Conservation (phyloP, 306 rosid genomes). For the Gillenia trifoliata region DNA sequence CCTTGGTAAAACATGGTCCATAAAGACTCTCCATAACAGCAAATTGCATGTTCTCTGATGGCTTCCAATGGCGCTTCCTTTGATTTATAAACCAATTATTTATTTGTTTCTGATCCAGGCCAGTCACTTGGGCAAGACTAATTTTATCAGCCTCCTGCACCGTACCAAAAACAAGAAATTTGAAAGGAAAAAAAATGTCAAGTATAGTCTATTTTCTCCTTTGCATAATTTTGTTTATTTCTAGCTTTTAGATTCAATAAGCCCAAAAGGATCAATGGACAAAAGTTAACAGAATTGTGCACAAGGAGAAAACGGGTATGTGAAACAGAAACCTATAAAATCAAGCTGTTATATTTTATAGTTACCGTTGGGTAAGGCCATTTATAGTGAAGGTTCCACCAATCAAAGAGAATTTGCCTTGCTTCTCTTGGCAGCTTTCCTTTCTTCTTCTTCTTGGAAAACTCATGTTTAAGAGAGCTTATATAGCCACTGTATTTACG, state of each 20-base stretch:
- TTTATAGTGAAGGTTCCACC: constrained; percentile 74
- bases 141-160: constrained; percentile 65
- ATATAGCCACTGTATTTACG: constrained; percentile 60
- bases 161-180: not conserved
- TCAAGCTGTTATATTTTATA: not conserved
- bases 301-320: not conserved
- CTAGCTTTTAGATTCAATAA: too few relatives aligned
- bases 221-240: not conserved
- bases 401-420: constrained; percentile 47
- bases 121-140: constrained; percentile 55
- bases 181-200: too few relatives aligned
- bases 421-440: constrained; percentile 74
- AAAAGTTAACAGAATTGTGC: not conserved
- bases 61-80: constrained; percentile 89
- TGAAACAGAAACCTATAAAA: not conserved
- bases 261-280: not conserved
- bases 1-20: constrained; percentile 25
- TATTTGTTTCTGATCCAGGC: constrained; percentile 66
- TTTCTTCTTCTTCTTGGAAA: constrained; percentile 59
- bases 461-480: constrained; percentile 52
- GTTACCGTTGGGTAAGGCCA: constrained; percentile 94
- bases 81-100: constrained; percentile 86
- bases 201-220: not conserved
- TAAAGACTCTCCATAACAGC: constrained; percentile 44
- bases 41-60: constrained; percentile 50